These are phyloP conservation scores for Botryotinia convoluta DNA, from an alignment of 2,329 filamentous ascomycete species.

Conservation along the genomic window DNA sequence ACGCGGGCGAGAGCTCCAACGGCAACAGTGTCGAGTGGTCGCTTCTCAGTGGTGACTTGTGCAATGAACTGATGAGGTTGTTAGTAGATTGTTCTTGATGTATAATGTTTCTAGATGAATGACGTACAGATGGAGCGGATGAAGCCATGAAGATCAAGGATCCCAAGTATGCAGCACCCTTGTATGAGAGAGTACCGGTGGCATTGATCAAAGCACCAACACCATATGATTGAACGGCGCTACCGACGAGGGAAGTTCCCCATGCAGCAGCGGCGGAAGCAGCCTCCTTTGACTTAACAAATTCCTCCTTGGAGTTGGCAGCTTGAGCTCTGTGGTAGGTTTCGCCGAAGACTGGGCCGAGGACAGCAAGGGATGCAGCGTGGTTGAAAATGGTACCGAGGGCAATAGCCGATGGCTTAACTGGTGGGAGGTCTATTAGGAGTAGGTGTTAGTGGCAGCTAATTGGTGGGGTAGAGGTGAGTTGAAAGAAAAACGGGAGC, in stretches of 20 bases:
- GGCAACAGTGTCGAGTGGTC: slow-evolving; percentile 84
- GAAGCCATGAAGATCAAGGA: slow-evolving; percentile 88
- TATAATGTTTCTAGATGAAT: not conserved
- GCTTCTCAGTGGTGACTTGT: slow-evolving; percentile 87
- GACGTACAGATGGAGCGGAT: slow-evolving; percentile 77
- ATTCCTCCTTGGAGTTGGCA: slow-evolving; percentile 94
- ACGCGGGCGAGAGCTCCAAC: slow-evolving; percentile 80
- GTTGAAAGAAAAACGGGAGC: not conserved
- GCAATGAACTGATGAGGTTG: slow-evolving; percentile 66
- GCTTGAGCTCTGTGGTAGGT: slow-evolving; percentile 90
- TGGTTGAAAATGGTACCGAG: slow-evolving; percentile 96
- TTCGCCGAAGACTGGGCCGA: slow-evolving; percentile 87
- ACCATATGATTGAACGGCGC: slow-evolving; percentile 84
- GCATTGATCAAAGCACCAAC: slow-evolving; percentile 90
- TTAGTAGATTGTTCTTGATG: slow-evolving; percentile 3
- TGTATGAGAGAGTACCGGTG: slow-evolving; percentile 92
- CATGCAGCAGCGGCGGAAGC: slow-evolving; percentile 82
- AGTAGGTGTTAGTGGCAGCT: slow-evolving; percentile 4
- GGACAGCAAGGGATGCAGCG: slow-evolving; percentile 80
- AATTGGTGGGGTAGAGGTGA: not conserved
- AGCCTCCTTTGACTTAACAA: slow-evolving; percentile 89
- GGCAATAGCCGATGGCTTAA: slow-evolving; percentile 97
- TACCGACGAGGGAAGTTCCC: slow-evolving; percentile 87
- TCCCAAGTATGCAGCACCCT: slow-evolving; percentile 93
- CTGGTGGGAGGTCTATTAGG: slow-evolving; percentile 61